Conservation (phyloP, 495 filamentous ascomycete genomes). For the Talaromyces trachyspermus region DNA sequence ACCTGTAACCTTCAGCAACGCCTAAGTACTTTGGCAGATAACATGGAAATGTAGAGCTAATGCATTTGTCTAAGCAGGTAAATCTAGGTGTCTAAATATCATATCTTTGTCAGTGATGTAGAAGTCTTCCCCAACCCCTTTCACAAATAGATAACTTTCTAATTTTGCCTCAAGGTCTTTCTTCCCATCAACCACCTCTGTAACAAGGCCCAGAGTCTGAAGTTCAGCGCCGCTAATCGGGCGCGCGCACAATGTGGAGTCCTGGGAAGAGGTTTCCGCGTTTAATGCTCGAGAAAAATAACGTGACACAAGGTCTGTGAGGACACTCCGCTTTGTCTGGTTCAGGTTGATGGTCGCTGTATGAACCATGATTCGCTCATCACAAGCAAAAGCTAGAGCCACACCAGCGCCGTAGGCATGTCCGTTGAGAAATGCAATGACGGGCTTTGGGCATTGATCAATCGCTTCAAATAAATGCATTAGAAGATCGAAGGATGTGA, state of each 20-base stretch:
- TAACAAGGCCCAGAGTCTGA: conserved; percentile 12
- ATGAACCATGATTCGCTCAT: conserved; percentile 19
- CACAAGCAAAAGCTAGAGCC: conserved; percentile 30
- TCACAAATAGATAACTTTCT: background rate
- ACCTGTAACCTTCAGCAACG: too few relatives aligned
- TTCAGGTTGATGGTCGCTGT: conserved; percentile 22
- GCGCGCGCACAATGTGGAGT: conserved; percentile 25
- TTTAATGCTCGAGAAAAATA: conserved; percentile 22
- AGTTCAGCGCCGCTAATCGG: conserved; percentile 18
- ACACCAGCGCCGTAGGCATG: conserved; percentile 34
- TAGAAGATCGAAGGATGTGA: conserved; percentile 16
- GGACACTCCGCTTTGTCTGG: conserved; percentile 27
- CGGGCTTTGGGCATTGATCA: conserved; percentile 28
- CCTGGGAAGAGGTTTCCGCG: conserved; percentile 7
- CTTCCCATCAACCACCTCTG: background rate
- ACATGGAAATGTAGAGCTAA: too few relatives aligned
- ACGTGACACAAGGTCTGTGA: conserved; percentile 25
- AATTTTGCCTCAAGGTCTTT: background rate
- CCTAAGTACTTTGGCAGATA: too few relatives aligned
- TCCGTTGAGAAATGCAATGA: conserved; percentile 28
- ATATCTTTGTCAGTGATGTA: background rate
- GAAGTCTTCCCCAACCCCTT: background rate
- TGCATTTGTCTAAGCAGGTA: too few relatives aligned
- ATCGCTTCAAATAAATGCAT: conserved; percentile 22
- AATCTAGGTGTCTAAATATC: too few relatives aligned